Evolutionary conservation across 257 asterid genomes (phyloP).

Genomic region (Galeopsis tetrahit): DNA sequence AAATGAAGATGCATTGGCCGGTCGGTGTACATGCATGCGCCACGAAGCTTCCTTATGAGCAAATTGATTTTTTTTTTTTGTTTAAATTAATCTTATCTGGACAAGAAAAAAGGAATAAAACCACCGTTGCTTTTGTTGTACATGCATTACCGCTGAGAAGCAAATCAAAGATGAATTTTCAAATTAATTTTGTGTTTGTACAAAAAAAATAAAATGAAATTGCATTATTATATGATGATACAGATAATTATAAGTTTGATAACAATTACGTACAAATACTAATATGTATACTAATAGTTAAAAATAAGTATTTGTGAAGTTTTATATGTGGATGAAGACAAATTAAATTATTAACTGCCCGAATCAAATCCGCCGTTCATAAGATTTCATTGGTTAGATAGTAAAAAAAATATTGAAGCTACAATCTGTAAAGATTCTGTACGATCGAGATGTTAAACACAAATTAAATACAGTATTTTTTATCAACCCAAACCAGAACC

Average conservation of each 20-base stretch:
- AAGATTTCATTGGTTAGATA: constrained; percentile 3
- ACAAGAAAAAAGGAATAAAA: background rate
- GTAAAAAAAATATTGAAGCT: background rate
- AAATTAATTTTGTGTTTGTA: no score
- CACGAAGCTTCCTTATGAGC: constrained; percentile 29
- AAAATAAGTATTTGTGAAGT: background rate
- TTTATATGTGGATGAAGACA: background rate
- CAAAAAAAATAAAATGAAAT: no score
- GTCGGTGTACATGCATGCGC: constrained; percentile 29
- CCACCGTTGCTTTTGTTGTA: background rate
- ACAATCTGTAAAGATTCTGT: constrained; percentile 31
- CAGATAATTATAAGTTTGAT: no score
- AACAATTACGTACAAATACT: no score
- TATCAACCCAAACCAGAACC: background rate
- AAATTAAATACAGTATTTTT: background rate
- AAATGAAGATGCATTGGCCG: background rate
- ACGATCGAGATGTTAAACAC: constrained; percentile 31
- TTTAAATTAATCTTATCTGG: background rate
- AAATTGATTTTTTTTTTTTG: background rate
- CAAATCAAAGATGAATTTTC: no score
- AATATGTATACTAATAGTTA: no score
- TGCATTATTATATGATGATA: no score
- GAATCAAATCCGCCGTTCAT: constrained; percentile 23
- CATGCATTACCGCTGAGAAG: background rate
- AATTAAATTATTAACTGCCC: background rate